Evolutionary conservation across 2,329 filamentous ascomycete genomes (phyloP), one percentile per base, ranked within the genome.

Genomic region (Talaromyces pinophilus): DNA sequence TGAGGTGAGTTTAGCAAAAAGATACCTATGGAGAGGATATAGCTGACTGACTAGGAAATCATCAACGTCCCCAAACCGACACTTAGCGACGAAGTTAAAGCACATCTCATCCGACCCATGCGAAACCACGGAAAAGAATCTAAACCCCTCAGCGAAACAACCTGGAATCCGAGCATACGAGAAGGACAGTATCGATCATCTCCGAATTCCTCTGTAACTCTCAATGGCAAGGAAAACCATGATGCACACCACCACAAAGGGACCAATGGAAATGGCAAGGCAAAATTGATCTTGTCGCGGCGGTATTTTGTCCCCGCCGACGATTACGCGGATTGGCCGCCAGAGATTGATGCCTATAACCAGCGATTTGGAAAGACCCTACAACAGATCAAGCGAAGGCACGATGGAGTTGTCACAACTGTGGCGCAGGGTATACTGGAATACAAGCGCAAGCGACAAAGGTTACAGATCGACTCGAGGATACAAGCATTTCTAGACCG

Each of bases 401-500:
- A 99, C 81, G 95, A 99, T 79, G 90, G 94, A 73, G 95, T 99
- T 69, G 95, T 99, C 59, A 99, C 95, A 19, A 99, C 95, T 7
- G 95, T 99, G 80, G 95, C 95, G 5, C 94, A 99, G 80, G 95
- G 95, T 67, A 97, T 99, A 71, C 86, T 98, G 67, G 95, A 99
- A 81, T 99, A 96, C 85, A 99, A 99, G 83, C 92, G 94, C 65
- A 94, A 91, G 77, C 88, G 93, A 69, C 95, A 99, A 84, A 89
- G 95, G 63, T 95, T 98, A 90, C 95, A 98, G 77, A 99, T 99
- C 75, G 95, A 98, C 81, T 90, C 93, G 77, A 96, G 93, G 72
- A 97, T 99, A 67, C 95, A 99, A 79, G 90, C 92, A 64, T 99
- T 99, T 83, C 88, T 99, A 71, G 95, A 99, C 81, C 92, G 95